These are phyloP conservation scores for Kurtzmaniella quercitrusa DNA, from an alignment of 1,139 yeast genomes.

Conservation along the genomic window DNA sequence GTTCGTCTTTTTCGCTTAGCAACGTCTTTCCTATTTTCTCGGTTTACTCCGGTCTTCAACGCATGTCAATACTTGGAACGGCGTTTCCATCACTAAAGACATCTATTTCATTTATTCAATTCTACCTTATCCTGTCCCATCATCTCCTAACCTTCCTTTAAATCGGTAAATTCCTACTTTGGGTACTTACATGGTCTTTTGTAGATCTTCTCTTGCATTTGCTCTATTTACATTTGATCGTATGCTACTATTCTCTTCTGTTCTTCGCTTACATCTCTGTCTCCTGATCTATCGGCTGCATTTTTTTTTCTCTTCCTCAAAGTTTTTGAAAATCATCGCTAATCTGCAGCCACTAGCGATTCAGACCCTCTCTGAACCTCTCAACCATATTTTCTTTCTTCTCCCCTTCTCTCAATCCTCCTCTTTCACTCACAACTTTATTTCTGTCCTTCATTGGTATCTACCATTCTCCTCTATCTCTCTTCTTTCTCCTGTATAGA, in stretches of 20 bases:
- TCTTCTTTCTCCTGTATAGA: constrained; percentile 3
- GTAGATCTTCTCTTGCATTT: neutral
- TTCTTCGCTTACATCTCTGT: neutral
- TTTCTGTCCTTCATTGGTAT: neutral
- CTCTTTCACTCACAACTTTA: no score
- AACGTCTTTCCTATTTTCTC: neutral
- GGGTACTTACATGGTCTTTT: neutral
- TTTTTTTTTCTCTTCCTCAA: neutral
- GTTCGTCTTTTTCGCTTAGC: neutral
- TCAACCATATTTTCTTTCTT: no score
- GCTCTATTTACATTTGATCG: neutral
- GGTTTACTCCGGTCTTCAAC: neutral
- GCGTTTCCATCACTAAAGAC: neutral
- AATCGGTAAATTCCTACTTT: neutral
- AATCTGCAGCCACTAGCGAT: neutral
- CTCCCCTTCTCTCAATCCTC: no score
- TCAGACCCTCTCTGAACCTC: neutral
- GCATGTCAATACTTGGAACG: neutral
- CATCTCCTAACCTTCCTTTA: no score
- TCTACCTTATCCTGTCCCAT: no score
- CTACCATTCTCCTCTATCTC: no score
- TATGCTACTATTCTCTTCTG: neutral
- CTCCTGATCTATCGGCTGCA: neutral
- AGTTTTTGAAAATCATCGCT: neutral
- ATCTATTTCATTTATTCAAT: no score